phyloP scores from a whole-genome alignment of 768 basidiomycete genomes.

The Hygrocybe punicea region DNA sequence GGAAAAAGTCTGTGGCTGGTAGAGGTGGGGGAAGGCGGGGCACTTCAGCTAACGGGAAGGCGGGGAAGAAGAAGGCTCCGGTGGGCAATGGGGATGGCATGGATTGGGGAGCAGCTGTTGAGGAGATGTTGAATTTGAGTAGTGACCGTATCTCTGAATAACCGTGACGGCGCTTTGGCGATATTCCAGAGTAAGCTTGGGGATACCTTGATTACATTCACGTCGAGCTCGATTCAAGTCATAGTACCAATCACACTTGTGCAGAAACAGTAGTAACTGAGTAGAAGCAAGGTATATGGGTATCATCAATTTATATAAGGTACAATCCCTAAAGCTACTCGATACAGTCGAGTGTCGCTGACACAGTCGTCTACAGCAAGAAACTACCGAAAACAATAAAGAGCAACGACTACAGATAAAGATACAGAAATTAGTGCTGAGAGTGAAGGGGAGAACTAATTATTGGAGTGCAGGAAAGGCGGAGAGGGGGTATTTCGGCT shows the following conservation, averaged over 20 bases:
- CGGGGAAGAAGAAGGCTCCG: slow-evolving; percentile 25
- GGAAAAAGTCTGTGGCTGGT: slow-evolving; percentile 40
- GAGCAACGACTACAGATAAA: not conserved
- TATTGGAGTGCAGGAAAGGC: not conserved
- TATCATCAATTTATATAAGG: not conserved
- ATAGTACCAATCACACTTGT: too few species aligned
- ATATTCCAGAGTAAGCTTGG: too few species aligned
- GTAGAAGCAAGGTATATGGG: too few species aligned
- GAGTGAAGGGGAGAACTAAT: not conserved
- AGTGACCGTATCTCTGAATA: too few species aligned
- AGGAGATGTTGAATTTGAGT: slow-evolving; percentile 25
- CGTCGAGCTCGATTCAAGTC: too few species aligned
- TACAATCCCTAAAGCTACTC: not conserved
- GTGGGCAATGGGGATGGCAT: slow-evolving; percentile 43
- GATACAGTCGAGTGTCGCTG: not conserved
- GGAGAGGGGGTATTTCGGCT: not conserved
- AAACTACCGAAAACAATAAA: not conserved
- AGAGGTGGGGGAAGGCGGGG: slow-evolving; percentile 19
- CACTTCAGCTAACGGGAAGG: slow-evolving; percentile 15
- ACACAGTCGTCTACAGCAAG: not conserved
- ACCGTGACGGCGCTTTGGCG: too few species aligned
- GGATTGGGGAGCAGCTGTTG: slow-evolving; percentile 43
- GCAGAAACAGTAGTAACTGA: too few species aligned
- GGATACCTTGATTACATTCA: too few species aligned
- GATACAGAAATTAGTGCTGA: not conserved